Conservation (phyloP, 768 basidiomycete species). For the Boletus tomentosulus region DNA sequence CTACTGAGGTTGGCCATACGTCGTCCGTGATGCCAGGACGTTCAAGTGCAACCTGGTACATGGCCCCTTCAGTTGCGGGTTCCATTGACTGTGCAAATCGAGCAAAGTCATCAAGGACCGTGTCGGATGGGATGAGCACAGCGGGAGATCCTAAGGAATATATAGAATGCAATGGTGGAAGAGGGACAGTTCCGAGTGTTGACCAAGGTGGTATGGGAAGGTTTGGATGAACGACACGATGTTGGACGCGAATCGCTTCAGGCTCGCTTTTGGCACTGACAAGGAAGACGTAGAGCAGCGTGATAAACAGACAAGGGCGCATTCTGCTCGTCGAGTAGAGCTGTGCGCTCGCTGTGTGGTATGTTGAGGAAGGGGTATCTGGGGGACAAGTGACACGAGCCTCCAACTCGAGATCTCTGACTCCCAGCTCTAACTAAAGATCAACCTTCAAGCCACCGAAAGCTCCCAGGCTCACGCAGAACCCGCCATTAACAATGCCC, state of each 20-base stretch:
- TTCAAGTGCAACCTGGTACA: conserved; percentile 72
- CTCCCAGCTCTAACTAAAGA: neutral
- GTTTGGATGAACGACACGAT: conserved; percentile 33
- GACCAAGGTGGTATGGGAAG: conserved; percentile 23
- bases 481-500: conserved; percentile 56
- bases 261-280: conserved; percentile 10
- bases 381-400: conserved; percentile 10
- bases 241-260: conserved; percentile 17
- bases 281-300: conserved; percentile 13
- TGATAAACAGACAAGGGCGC: neutral
- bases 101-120: conserved; percentile 43
- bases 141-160: conserved; percentile 33
- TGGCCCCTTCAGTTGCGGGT: conserved; percentile 37
- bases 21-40: conserved; percentile 40
- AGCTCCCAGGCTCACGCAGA: neutral
- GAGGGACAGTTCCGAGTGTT: conserved; percentile 22
- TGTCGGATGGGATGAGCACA: conserved; percentile 37
- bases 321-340: conserved; percentile 5
- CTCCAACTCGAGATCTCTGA: neutral
- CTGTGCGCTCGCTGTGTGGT: conserved; percentile 3
- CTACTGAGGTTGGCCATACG: conserved; percentile 30
- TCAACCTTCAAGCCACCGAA: too few species aligned
- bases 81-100: conserved; percentile 40
- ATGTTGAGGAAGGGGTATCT: conserved; percentile 13
- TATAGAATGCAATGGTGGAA: conserved; percentile 29